Percentiles rank a stretch among this genome's conserved stretches.
These are phyloP conservation scores for Zostera marina DNA, from an alignment of 116 monocot genomes.

Conservation along the genomic window DNA sequence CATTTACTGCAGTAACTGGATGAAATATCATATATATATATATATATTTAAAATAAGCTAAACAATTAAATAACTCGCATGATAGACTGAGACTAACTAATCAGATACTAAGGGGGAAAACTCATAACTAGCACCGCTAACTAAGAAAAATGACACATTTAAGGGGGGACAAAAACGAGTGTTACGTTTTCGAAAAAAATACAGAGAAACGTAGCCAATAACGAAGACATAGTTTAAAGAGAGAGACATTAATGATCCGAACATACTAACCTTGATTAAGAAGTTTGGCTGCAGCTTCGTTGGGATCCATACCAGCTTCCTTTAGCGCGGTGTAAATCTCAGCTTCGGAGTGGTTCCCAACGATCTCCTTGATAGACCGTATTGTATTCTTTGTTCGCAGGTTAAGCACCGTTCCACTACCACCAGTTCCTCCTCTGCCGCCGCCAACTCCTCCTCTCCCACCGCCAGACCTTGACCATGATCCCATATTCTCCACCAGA, in stretches of 20 bases:
- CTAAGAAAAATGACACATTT: no score
- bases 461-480: conserved; percentile 23
- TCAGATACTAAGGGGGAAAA: no score
- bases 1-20: no score
- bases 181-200: background rate
- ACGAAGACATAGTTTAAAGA: background rate
- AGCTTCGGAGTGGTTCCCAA: conserved; percentile 65
- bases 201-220: background rate
- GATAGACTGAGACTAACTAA: no score
- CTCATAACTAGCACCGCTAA: no score
- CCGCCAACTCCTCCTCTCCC: conserved; percentile 9
- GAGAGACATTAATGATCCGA: no score
- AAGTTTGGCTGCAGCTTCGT: conserved; percentile 72
- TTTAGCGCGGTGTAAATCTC: conserved; percentile 67
- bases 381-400: conserved; percentile 29
- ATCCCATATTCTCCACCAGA: conserved; percentile 25
- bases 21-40: no score
- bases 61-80: no score
- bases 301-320: conserved; percentile 89
- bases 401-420: conserved; percentile 15
- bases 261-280: conserved; percentile 46
- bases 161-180: no score
- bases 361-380: conserved; percentile 71
- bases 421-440: conserved; percentile 10
- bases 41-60: no score